These are phyloP conservation scores for Lentinus tigrinus DNA, from an alignment of 768 basidiomycete species.

Conservation along the genomic window DNA sequence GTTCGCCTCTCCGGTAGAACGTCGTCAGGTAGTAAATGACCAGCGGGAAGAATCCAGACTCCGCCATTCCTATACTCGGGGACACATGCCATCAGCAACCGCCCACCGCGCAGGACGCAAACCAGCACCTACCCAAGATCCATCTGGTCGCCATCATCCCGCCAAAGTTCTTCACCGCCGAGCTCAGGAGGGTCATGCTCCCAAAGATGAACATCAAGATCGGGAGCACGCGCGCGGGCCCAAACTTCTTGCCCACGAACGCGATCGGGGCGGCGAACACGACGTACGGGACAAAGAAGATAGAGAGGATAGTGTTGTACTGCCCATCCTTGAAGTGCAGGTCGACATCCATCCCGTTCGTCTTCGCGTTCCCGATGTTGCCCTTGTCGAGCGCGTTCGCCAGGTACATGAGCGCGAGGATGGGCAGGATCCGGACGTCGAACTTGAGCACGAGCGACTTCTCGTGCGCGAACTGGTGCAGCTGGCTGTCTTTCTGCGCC, in stretches of 20 bases:
- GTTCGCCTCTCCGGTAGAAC: conserved; percentile 38
- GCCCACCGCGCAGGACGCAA: not conserved
- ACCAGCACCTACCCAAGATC: not conserved
- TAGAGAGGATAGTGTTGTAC: conserved; percentile 4
- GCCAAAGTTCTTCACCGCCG: conserved; percentile 34
- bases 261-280: conserved; percentile 25
- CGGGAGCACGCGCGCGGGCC: conserved; percentile 36
- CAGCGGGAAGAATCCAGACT: conserved; percentile 43
- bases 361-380: conserved; percentile 7
- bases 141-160: conserved; percentile 26
- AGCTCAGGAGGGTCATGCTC: conserved; percentile 34
- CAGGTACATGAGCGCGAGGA: conserved; percentile 6
- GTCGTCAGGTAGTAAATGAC: conserved; percentile 41
- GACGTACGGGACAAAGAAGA: conserved; percentile 15
- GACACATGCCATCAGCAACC: not conserved
- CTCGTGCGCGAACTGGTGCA: not conserved
- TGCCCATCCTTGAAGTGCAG: not conserved
- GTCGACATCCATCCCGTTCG: conserved; percentile 1
- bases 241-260: conserved; percentile 34
- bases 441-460: conserved; percentile 2
- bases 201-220: conserved; percentile 39
- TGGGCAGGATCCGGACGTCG: conserved; percentile 1
- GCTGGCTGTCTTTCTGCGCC: not conserved
- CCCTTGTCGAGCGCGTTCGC: conserved; percentile 11
- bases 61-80: conserved; percentile 35